These are phyloP conservation scores for Grigorovia transvaalensis DNA, from an alignment of 805 yeast genomes.

Conservation along the genomic window DNA sequence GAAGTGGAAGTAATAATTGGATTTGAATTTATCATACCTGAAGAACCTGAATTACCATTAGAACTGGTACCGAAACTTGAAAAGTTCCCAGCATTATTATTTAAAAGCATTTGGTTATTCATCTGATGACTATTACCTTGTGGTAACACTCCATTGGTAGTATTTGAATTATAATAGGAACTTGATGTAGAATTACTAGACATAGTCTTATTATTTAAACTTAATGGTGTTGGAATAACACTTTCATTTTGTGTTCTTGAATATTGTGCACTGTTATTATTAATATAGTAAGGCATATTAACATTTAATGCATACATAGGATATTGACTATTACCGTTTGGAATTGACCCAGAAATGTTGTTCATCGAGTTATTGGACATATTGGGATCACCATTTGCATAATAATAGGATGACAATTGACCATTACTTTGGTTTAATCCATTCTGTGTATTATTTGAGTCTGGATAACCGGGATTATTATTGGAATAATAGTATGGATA, in stretches of 20 bases:
- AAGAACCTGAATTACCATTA: background rate
- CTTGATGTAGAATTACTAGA: background rate
- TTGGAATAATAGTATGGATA: constrained; percentile 4
- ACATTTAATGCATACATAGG: constrained; percentile 7
- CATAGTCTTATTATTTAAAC: constrained; percentile 1
- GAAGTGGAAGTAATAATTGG: background rate
- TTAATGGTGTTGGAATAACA: constrained; percentile 4
- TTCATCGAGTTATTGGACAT: constrained; percentile 1
- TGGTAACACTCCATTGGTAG: background rate
- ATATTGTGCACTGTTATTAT: background rate
- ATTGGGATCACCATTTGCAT: constrained; percentile 1
- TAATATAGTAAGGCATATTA: constrained; percentile 8
- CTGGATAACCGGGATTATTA: constrained; percentile 2
- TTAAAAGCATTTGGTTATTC: background rate
- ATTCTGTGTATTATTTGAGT: background rate
- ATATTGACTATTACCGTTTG: background rate
- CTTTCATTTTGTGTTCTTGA: background rate
- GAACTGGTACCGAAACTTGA: background rate
- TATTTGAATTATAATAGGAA: background rate
- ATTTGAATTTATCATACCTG: background rate
- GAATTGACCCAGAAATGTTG: constrained; percentile 1
- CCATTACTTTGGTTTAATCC: background rate
- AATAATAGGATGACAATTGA: constrained; percentile 1
- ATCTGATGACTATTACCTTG: background rate
- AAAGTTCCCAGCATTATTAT: background rate